Conservation (phyloP, 441 rosid genomes). For the Manihot esculenta region DNA sequence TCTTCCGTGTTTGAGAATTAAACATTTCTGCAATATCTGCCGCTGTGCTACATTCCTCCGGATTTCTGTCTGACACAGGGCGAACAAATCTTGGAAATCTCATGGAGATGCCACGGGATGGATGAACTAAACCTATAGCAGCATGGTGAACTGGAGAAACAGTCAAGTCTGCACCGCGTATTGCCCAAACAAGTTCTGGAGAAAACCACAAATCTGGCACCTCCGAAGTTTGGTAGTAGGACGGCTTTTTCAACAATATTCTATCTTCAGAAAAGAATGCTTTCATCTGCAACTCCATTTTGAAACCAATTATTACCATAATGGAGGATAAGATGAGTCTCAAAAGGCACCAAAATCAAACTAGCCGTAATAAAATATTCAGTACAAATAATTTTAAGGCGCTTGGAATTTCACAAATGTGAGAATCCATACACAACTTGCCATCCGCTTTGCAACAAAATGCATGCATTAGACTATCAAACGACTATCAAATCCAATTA, state of each 20-base stretch:
- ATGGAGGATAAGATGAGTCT: neutral
- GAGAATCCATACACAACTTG: neutral
- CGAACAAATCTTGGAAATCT: slow-evolving; percentile 73
- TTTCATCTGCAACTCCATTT: slow-evolving; percentile 63
- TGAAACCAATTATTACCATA: neutral
- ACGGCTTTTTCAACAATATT: slow-evolving; percentile 60
- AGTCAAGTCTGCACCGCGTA: slow-evolving; percentile 82
- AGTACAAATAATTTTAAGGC: neutral
- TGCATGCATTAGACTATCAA: neutral
- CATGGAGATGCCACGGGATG: slow-evolving; percentile 80
- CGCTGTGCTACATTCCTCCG: slow-evolving; percentile 79
- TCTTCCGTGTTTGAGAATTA: slow-evolving; percentile 66
- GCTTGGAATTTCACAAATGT: neutral
- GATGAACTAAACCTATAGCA: slow-evolving; percentile 72
- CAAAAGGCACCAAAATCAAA: neutral
- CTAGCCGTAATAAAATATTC: neutral
- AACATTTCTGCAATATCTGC: slow-evolving; percentile 73
- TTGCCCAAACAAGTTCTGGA: slow-evolving; percentile 76
- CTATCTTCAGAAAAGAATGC: slow-evolving; percentile 65
- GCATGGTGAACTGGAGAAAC: slow-evolving; percentile 79
- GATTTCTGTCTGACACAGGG: slow-evolving; percentile 42
- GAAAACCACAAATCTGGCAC: slow-evolving; percentile 80
- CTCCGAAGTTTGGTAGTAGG: slow-evolving; percentile 75
- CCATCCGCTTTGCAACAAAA: neutral
- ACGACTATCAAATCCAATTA: slow-evolving; percentile 20